Base-by-base conservation (phyloP, 306 rosid species). In the Arachis stenosperma region DNA sequence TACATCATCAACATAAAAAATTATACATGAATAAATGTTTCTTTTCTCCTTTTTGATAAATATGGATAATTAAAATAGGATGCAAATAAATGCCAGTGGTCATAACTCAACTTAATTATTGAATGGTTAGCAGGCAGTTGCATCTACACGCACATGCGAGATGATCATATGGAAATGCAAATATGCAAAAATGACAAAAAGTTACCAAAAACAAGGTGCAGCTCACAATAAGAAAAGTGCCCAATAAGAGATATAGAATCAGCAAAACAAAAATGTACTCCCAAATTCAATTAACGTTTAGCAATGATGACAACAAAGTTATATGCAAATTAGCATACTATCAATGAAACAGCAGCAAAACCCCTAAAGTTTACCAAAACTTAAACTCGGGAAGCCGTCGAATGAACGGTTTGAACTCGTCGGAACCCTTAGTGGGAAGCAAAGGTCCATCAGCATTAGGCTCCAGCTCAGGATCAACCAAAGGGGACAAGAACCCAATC, bases 301-400 rank as follows among this genome's bases (percentile, higher is more conserved):
- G 12, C 15, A 47, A 54, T 54, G 63, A 71, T 12, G 29, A 22
- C 29, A 54, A 47, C 17, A 65, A 9, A 3, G 14, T 0, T 61
- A n/a, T 17, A 15, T 40, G 43, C 50, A 41, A 60, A 30, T 11
- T 9, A 70, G 39, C 8, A n/a, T 61, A 48, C 2, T 14, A 70
- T 6, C 6, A 63, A 29, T 22, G 66, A 71, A 76, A 61, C 17
- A 52, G 15, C 13, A 52, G n/a, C 0, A 37, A 30, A 37, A 73
- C 42, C 47, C 42, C 56, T 8, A 80, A 65, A 66, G 2, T 50
- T 86, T 90, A 92, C 98, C 97, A 92, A 86, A 92, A 92, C 84
- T 92, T 92, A 70, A 92, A 92, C 81, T 92, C 97, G 33, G 97
- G 97, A 80, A 92, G 97, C 6, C 96, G 79, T 51, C 96, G 93